Percentiles rank a stretch among this genome's conserved stretches.
Conservation (phyloP, 306 rosid species). For the Medicago ruthenica region DNA sequence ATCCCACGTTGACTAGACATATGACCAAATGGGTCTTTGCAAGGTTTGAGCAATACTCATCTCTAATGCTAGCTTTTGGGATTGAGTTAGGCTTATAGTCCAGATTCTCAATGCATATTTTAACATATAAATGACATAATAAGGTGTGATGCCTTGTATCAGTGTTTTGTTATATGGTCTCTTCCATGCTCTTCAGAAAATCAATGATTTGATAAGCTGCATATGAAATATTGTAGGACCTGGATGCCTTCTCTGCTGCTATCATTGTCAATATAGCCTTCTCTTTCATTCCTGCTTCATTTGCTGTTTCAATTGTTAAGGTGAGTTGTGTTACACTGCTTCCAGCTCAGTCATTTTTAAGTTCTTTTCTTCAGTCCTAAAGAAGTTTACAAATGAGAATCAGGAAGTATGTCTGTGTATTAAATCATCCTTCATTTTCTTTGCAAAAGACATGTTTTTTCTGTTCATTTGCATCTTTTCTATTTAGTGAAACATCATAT, state of each 20-base stretch:
- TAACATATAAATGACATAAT: slow-evolving; percentile 33
- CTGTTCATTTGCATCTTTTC: background rate
- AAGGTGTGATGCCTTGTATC: slow-evolving; percentile 29
- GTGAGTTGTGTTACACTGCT: slow-evolving; percentile 52
- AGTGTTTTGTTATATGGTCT: slow-evolving; percentile 2
- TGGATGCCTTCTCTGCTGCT: slow-evolving; percentile 98
- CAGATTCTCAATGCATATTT: slow-evolving; percentile 19
- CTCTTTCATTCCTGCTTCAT: slow-evolving; percentile 94
- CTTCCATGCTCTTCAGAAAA: slow-evolving; percentile 10
- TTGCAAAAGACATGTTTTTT: background rate
- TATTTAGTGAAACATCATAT: background rate
- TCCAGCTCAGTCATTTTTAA: slow-evolving; percentile 27
- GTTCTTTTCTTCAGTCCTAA: background rate
- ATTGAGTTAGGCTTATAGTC: slow-evolving; percentile 1
- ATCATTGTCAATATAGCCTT: slow-evolving; percentile 86
- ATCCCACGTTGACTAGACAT: background rate
- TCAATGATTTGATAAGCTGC: slow-evolving; percentile 44
- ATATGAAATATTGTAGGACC: slow-evolving; percentile 68
- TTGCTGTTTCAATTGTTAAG: slow-evolving; percentile 95
- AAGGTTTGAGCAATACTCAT: background rate
- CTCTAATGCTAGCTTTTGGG: background rate
- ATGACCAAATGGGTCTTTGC: background rate
- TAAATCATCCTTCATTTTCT: background rate
- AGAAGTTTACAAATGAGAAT: slow-evolving; percentile 6
- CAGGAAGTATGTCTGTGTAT: background rate